Evolutionary conservation across 129 eudicot genomes (phyloP).

Genomic region (Centella asiatica): DNA sequence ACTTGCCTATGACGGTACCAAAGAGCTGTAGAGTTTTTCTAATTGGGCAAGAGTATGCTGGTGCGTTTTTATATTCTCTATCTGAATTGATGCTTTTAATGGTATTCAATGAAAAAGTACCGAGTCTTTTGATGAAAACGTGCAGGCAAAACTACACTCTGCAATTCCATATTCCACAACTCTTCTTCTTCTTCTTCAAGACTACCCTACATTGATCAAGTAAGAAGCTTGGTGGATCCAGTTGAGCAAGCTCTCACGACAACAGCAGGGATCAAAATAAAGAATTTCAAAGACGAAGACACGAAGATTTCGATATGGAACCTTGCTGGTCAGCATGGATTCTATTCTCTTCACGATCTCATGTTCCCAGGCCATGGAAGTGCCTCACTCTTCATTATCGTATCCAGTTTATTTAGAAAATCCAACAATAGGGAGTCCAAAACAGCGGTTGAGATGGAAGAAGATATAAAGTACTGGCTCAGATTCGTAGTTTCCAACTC

Average conservation of each 20-base stretch:
- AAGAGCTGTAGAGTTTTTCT: conserved; percentile 73
- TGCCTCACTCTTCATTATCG: conserved; percentile 54
- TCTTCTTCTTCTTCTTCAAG: conserved; percentile 48
- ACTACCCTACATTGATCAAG: conserved; percentile 64
- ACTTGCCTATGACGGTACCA: conserved; percentile 71
- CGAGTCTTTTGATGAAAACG: background rate
- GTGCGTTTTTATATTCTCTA: conserved; percentile 23
- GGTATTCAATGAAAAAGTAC: background rate
- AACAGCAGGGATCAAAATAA: conserved; percentile 61
- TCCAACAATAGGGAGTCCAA: conserved; percentile 67
- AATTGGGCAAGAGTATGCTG: conserved; percentile 85
- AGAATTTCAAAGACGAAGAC: conserved; percentile 59
- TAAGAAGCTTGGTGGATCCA: conserved; percentile 65
- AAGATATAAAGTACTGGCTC: conserved; percentile 87
- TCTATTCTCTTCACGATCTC: conserved; percentile 66
- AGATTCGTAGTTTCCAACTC: conserved; percentile 86
- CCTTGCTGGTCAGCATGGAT: conserved; percentile 75
- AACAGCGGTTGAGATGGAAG: conserved; percentile 54
- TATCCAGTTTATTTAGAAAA: conserved; percentile 58
- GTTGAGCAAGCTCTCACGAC: conserved; percentile 65
- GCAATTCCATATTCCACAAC: conserved; percentile 65
- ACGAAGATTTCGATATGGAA: conserved; percentile 83
- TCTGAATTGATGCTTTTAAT: background rate
- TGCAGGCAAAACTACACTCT: conserved; percentile 81
- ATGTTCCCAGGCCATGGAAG: conserved; percentile 93